Evolutionary conservation across 2,329 filamentous ascomycete species (phyloP), one percentile per base, ranked within the genome.

Genomic region (Colletotrichum sp.): DNA sequence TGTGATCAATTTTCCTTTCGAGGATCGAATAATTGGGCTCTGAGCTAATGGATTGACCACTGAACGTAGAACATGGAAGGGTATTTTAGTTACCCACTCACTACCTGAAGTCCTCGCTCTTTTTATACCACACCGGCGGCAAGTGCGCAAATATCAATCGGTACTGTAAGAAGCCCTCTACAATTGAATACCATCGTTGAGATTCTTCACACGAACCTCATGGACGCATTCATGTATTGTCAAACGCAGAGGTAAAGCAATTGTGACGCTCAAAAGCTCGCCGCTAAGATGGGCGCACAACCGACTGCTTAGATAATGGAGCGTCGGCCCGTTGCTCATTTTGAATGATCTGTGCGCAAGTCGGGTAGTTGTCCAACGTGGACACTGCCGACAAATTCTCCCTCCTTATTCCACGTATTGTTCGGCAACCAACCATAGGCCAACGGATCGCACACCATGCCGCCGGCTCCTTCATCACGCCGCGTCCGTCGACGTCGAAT

Each of bases 401-500:
- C 7, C n/a, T 52, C 36, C 43, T 68, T 14, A 18, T 48, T 16
- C 26, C 24, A 65, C 30, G 3, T 14, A n/a, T 21, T 52, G n/a
- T 52, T 21, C n/a, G 43, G 43, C 43, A 52, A 52, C 36, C 5
- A 13, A 14, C 28, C 18, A 34, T 10, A 6, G 13, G n/a, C 43
- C 13, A 28, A 34, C 18, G 10, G 7, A 24, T 24, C n/a, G 21
- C 26, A 14, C n/a, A 34, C 18, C 30, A 36, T 57, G 28, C 21
- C 65, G 28, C 43, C 65, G 7, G 28, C 24, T 24, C n/a, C 48
- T 1, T 57, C 43, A 12, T 48, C 43, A 8, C 43, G 65, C 43
- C 65, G 65, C n/a, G 30, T 68, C 5, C 74, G 77, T 43, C 77
- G 79, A 21, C 78, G 80, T 28, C 75, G 80, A 24, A 81, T 84